phyloP scores from a whole-genome alignment of 352 stramenopile genomes.

The Phytophthora constricta region DNA sequence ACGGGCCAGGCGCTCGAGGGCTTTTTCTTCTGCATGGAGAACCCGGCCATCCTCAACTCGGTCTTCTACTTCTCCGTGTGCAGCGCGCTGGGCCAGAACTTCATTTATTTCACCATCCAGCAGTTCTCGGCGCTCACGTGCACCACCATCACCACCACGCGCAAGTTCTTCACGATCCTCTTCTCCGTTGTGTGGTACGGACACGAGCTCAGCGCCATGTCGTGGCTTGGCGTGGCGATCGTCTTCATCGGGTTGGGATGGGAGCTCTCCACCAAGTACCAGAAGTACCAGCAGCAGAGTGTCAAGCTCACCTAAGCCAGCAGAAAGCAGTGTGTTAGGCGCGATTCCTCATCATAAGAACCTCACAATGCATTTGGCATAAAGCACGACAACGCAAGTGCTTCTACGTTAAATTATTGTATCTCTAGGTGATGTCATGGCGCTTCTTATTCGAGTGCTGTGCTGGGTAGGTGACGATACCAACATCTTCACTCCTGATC shows the following conservation, averaged over 20 bases:
- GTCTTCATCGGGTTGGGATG: constrained; percentile 92
- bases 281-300: constrained; percentile 79
- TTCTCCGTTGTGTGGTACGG: constrained; percentile 97
- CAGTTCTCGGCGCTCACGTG: constrained; percentile 98
- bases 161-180: constrained; percentile 99
- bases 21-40: constrained; percentile 84
- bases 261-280: constrained; percentile 87
- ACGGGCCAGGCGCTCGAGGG: constrained; percentile 77
- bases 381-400: background rate
- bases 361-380: constrained; percentile 25
- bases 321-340: constrained; percentile 11
- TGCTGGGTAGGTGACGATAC: too few relatives aligned
- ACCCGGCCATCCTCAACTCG: constrained; percentile 83
- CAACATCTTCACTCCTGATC: constrained; percentile 39
- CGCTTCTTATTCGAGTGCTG: too few relatives aligned
- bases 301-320: constrained; percentile 38
- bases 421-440: background rate
- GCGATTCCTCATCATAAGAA: constrained; percentile 37
- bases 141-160: constrained; percentile 99
- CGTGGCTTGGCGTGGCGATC: constrained; percentile 91
- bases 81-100: constrained; percentile 97
- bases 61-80: constrained; percentile 96
- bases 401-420: background rate
- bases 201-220: constrained; percentile 91
- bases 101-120: constrained; percentile 99